Base-by-base conservation (phyloP, 768 basidiomycete species). In the Arthromyces matolae region DNA sequence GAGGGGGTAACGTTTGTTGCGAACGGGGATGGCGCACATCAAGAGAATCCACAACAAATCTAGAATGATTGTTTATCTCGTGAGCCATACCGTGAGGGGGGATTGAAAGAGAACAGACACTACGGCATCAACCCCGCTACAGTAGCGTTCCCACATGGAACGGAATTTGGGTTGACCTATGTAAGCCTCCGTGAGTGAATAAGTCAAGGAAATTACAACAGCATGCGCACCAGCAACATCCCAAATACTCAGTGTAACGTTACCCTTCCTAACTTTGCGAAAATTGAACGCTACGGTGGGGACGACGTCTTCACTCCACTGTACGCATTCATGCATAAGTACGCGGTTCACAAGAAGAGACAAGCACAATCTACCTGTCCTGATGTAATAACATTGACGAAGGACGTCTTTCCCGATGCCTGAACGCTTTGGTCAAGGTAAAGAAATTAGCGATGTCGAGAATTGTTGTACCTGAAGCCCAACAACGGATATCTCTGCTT, bases 301-400 rank as follows among this genome's bases (percentile, higher is more conserved):
- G 0, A 93, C 93, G n/a, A 93, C 91, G 45, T 95, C 93, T 71
- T 94, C 91, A 50, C 88, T 91, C 88, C 91, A 96, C 82, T 94
- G 66, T 29, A 60, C 19, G 42, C 23, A 8, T 27, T 16, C n/a
- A 9, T 38, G 22, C 44, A 38, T 50, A 40, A 52, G 29, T 7
- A 20, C 20, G 34, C 22, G 31, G 33, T 18, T 42, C 25, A 35
- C 36, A 31, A 20, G 25, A 49, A 51, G 45, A 9, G 2, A 4
- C 18, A 5, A n/a, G 20, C 1, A 27, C 5, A 45, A 59, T 67
- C 54, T 43, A 84, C 87, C 71, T 89, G 87, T 56, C 86, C 87
- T n/a, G 83, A 87, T 4, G 86, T 86, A 18, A 96, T 81, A 9
- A 94, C 88, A 62, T 95, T 93, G 23, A 94, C 90, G 44, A 96